Evolutionary conservation across 2,329 filamentous ascomycete genomes (phyloP).

Genomic region (Talaromyces sp.): DNA sequence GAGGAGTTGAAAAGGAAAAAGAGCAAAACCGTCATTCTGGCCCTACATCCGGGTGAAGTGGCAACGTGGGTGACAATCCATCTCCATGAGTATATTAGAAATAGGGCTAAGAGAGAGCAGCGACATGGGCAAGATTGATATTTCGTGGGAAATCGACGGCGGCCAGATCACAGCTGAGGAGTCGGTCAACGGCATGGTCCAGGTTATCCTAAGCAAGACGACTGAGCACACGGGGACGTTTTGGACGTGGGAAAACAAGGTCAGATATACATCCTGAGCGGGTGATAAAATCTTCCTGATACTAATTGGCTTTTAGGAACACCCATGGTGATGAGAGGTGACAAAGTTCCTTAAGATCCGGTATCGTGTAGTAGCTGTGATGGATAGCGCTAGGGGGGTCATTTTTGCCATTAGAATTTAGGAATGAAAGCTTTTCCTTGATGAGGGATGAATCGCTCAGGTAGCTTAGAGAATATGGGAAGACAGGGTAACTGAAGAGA

Average conservation of each 20-base stretch:
- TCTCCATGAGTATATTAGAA: too few species aligned
- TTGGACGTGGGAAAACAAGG: slow-evolving; percentile 52
- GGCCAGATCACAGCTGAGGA: slow-evolving; percentile 48
- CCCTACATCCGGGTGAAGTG: slow-evolving; percentile 55
- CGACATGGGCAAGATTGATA: slow-evolving; percentile 50
- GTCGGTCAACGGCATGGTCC: slow-evolving; percentile 47
- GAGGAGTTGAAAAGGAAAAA: slow-evolving; percentile 49
- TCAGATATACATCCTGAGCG: slow-evolving; percentile 17
- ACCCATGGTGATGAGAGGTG: slow-evolving; percentile 1
- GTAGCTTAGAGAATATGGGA: too few species aligned
- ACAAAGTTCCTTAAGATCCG: background rate
- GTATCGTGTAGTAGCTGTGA: background rate
- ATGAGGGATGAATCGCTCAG: too few species aligned
- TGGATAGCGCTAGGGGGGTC: too few species aligned
- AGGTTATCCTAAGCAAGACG: slow-evolving; percentile 46
- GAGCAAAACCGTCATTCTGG: slow-evolving; percentile 46
- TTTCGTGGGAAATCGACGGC: slow-evolving; percentile 46
- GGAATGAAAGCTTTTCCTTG: too few species aligned
- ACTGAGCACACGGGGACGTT: slow-evolving; percentile 49
- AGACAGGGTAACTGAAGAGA: too few species aligned
- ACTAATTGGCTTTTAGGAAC: background rate
- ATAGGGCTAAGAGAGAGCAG: slow-evolving; percentile 17
- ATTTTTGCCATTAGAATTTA: too few species aligned
- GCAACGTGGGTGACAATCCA: slow-evolving; percentile 34
- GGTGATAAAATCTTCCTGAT: background rate